Evolutionary conservation across 2,329 filamentous ascomycete species (phyloP), one percentile per base, ranked within the genome.

Genomic region (Monosporascus sp.): DNA sequence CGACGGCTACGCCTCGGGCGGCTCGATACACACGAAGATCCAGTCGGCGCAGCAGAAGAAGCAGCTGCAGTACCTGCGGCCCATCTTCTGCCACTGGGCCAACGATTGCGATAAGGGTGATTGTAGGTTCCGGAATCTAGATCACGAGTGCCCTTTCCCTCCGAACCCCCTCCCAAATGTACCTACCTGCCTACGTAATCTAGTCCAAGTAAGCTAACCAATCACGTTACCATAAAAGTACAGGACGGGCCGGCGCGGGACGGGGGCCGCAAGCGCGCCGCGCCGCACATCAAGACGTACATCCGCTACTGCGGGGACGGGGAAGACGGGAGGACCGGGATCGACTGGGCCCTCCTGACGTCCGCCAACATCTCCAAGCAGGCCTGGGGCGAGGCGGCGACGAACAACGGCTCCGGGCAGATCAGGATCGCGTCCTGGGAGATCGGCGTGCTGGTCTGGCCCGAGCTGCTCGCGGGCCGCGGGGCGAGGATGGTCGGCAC

Each of bases 321-420:
- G 24, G 37, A 16, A 8, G 50, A 44, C 22, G 59, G 68, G n/a
- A 64, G 63, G 2, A 69, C 71, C 0, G 31, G 1, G 31, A 85
- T 95, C 40, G 88, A 94, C 64, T 96, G 91, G 92, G 90, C 89
- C 2, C 76, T 96, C 58, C 68, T 95, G 2, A 95, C 90, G 0
- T 94, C 89, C n/a, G 91, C 91, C n/a, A 96, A 96, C 61, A 69
- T 96, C 2, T 94, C 89, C 2, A 93, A 86, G 56, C 91, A 96
- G 70, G 91, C 91, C 0, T 96, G 91, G 92, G 91, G 91, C 1
- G 84, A 87, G 38, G 76, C 80, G 3, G 69, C 67, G 3, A 68
- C 67, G 1, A 83, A 80, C 56, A 68, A 74, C 3, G 73, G n/a
- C 24, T 20, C 76, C 0, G 83, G 82, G 1, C 81, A 89, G 61